These are phyloP conservation scores for Penicillium sclerotigenum DNA, from an alignment of 2,329 filamentous ascomycete genomes.

Conservation along the genomic window DNA sequence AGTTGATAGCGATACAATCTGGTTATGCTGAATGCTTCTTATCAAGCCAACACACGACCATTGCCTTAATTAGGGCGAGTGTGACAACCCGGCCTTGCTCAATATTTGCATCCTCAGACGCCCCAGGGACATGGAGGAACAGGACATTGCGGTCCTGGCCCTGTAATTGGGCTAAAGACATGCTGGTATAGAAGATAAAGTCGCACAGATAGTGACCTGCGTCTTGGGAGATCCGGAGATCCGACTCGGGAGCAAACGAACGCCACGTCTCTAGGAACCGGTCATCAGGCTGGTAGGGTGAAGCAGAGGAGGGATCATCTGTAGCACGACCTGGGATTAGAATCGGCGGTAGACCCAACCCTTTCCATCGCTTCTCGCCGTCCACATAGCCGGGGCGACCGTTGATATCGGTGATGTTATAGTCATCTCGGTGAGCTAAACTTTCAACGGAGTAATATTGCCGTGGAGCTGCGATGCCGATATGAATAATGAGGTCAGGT, in stretches of 20 bases:
- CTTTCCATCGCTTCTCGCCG: constrained; percentile 54
- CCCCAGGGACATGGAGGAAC: constrained; percentile 70
- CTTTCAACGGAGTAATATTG: constrained; percentile 69
- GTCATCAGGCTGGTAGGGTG: constrained; percentile 32
- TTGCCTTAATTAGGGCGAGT: constrained; percentile 43
- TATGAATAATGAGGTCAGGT: constrained; percentile 69
- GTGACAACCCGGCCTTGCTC: constrained; percentile 40
- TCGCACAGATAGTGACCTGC: constrained; percentile 73
- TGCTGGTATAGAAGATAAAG: constrained; percentile 70
- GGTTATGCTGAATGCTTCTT: constrained; percentile 14
- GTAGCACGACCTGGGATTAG: constrained; percentile 49
- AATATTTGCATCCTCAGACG: constrained; percentile 49
- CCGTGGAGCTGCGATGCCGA: constrained; percentile 70
- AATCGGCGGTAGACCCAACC: constrained; percentile 48
- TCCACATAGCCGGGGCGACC: constrained; percentile 43
- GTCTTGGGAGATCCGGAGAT: constrained; percentile 62
- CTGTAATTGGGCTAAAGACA: constrained; percentile 46
- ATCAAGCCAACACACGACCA: constrained; percentile 43
- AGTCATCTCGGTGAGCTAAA: constrained; percentile 68
- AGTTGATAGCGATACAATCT: not conserved
- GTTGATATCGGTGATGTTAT: constrained; percentile 68
- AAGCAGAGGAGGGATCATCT: constrained; percentile 6
- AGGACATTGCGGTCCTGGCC: constrained; percentile 49
- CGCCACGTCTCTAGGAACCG: constrained; percentile 38
- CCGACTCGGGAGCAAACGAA: constrained; percentile 30